Evolutionary conservation across 1,284 basidiomycete species (phyloP), one percentile per base, ranked within the genome.

Genomic region (Rhodofomes roseus): DNA sequence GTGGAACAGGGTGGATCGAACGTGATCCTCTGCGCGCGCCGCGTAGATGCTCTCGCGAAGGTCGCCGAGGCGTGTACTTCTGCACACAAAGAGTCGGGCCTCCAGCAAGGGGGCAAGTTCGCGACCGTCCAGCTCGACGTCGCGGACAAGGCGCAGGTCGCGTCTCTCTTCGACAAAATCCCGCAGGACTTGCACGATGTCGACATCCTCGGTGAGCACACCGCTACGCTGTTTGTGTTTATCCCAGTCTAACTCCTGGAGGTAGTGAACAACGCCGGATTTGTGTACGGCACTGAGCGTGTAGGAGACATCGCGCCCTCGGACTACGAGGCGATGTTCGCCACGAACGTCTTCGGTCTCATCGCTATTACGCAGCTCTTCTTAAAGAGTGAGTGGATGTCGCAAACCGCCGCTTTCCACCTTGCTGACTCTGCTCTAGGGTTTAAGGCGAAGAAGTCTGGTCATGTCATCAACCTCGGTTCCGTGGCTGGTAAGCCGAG

Each of bases 381-480:
- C 51, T 77, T 95, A 69, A 86, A 82, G 74, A 84, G 93, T 87
- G 27, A 63, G 74, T 23, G 18, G 5, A 58, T 51, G 22, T 36
- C 31, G 16, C 16, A 25, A n/a, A 9, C 39, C n/a, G 8, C 34
- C 8, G 39, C 7, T 23, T 27, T 46, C 27, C 39, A 29, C 44
- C 1, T 18, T 29, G 5, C 14, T 25, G 16, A 29, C n/a, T 43
- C 22, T 11, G 16, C 34, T 2, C 16, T 68, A 89, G 94, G 94
- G 64, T 98, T 99, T 84, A 98, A 95, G 77, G 83, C 82, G 62
- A 89, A 87, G 68, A 86, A 92, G 66, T 76, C 86, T 0, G 97
- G 97, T 0, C 96, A 98, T 76, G 81, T 99, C 66, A 97, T 99
- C 77, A 96, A 97, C 76, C 80, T 99, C 60, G 96, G 97, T 5